These are phyloP conservation scores for Trifolium fragiferum DNA, from an alignment of 306 rosid genomes.

Conservation along the genomic window DNA sequence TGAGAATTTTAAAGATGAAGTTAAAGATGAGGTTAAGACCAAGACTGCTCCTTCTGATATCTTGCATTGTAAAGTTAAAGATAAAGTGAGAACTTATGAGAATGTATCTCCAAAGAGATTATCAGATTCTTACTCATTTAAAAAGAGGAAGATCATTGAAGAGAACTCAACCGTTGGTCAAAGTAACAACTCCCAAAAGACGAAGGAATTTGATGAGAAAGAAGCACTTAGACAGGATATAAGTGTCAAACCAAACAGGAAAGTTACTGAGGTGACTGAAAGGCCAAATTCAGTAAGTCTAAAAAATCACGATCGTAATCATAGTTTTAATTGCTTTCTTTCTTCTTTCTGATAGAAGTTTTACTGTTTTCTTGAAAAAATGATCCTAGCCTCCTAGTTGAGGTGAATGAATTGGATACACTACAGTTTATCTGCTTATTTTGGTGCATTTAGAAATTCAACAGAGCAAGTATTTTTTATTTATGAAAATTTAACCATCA, in stretches of 20 bases:
- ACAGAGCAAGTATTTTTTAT: constrained; percentile 9
- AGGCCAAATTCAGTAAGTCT: constrained; percentile 59
- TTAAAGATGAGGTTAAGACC: background rate
- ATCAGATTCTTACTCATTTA: constrained; percentile 34
- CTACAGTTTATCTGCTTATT: background rate
- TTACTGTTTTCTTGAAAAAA: background rate
- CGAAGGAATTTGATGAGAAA: constrained; percentile 34
- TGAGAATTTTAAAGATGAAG: constrained; percentile 32
- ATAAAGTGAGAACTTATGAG: constrained; percentile 35
- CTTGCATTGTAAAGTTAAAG: constrained; percentile 31
- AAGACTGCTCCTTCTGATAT: constrained; percentile 2
- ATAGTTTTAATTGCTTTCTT: background rate
- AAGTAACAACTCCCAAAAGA: constrained; percentile 12
- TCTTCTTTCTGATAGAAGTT: background rate
- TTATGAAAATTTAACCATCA: constrained; percentile 17
- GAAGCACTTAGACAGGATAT: constrained; percentile 9
- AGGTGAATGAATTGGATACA: constrained; percentile 1
- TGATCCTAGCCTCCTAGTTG: constrained; percentile 2
- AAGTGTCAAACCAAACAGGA: constrained; percentile 12
- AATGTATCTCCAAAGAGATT: constrained; percentile 35
- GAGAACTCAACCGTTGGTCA: constrained; percentile 14
- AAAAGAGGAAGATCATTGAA: constrained; percentile 48
- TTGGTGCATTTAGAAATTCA: background rate
- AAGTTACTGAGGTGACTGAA: constrained; percentile 40
- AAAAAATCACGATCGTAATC: background rate